Conservation (phyloP, 2,329 filamentous ascomycete species). For the Geosmithia putterillii region DNA sequence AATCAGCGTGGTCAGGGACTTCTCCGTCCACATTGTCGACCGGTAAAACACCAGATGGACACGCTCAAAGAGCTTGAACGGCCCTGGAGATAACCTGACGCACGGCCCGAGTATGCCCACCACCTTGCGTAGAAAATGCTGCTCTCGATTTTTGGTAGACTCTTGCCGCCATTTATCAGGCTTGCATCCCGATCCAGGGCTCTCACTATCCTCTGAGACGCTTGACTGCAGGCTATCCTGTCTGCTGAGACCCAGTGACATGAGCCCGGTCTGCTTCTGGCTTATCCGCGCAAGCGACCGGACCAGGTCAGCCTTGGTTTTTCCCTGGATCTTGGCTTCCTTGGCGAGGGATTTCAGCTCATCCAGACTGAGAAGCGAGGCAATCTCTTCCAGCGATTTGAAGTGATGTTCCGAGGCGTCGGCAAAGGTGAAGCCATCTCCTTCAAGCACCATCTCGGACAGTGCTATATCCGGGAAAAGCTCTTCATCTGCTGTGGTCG, state of each 20-base stretch:
- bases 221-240: slow-evolving; percentile 44
- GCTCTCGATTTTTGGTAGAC: slow-evolving; percentile 57
- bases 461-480: slow-evolving; percentile 18
- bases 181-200: slow-evolving; percentile 8
- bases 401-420: slow-evolving; percentile 66
- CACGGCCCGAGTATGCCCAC: slow-evolving; percentile 68
- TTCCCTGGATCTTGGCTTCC: slow-evolving; percentile 75
- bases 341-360: slow-evolving; percentile 78
- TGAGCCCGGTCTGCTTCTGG: slow-evolving; percentile 62
- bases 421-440: slow-evolving; percentile 58
- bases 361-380: slow-evolving; percentile 68
- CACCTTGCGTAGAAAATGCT: slow-evolving; percentile 68
- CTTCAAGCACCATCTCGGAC: slow-evolving; percentile 33
- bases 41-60: slow-evolving; percentile 94
- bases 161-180: slow-evolving; percentile 13
- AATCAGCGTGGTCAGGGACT: slow-evolving; percentile 89
- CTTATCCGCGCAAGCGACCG: slow-evolving; percentile 63
- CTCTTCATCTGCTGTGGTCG: slow-evolving; percentile 5
- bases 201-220: slow-evolving; percentile 30
- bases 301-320: slow-evolving; percentile 73
- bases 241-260: slow-evolving; percentile 53
- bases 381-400: slow-evolving; percentile 69
- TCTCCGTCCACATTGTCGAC: slow-evolving; percentile 94
- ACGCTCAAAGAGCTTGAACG: slow-evolving; percentile 77
- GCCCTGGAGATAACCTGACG: slow-evolving; percentile 61